Evolutionary conservation across 768 basidiomycete genomes (phyloP).

Genomic region (Tremella yokohamensis): DNA sequence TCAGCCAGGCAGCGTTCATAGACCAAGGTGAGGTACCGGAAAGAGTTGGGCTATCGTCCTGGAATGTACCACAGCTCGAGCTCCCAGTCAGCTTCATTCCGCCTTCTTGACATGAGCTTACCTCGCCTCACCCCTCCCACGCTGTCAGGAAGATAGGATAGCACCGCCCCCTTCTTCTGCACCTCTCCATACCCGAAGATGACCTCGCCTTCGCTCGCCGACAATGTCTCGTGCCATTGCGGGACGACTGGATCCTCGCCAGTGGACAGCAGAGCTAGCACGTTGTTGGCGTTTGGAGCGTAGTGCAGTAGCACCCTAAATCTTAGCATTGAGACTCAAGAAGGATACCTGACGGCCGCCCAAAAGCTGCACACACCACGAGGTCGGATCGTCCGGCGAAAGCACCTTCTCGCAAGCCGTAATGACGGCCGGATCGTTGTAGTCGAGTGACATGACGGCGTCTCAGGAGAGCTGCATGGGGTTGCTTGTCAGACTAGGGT

Average conservation of each 20-base stretch:
- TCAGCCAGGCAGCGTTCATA: background rate
- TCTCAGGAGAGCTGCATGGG: no score
- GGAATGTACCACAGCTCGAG: slow-evolving; percentile 45
- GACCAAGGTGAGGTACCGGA: slow-evolving; percentile 23
- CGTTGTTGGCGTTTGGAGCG: background rate
- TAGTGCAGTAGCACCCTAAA: slow-evolving; percentile 1
- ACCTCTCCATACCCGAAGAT: slow-evolving; percentile 41
- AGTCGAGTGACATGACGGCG: background rate
- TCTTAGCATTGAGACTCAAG: background rate
- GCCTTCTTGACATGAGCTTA: slow-evolving; percentile 12
- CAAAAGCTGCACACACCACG: background rate
- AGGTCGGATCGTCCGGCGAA: slow-evolving; percentile 2
- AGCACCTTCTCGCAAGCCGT: background rate
- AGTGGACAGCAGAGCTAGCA: background rate
- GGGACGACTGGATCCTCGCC: slow-evolving; percentile 2
- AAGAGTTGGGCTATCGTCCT: slow-evolving; percentile 39
- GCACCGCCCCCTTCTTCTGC: slow-evolving; percentile 30
- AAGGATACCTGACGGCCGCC: background rate
- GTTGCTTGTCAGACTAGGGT: no score
- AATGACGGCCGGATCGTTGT: background rate
- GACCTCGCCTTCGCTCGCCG: slow-evolving; percentile 16
- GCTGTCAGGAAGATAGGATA: slow-evolving; percentile 30
- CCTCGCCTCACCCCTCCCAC: slow-evolving; percentile 41
- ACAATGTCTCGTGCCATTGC: slow-evolving; percentile 5
- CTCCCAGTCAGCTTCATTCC: slow-evolving; percentile 20